Base-by-base conservation (phyloP, 169 alveolate species). In the Eimeria sp. region DNA sequence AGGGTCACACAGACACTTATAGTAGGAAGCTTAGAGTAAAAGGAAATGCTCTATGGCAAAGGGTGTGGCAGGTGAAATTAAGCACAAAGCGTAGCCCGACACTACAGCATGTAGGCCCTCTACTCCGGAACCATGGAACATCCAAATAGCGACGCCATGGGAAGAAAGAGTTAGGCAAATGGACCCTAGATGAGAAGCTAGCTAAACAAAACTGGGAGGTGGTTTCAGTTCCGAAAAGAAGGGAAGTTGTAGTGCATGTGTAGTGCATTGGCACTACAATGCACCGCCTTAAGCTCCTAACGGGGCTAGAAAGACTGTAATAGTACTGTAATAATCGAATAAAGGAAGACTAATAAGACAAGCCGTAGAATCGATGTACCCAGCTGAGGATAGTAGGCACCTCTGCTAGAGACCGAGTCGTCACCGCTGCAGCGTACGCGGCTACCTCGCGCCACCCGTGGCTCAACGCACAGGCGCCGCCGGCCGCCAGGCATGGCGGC, bases 61-160 rank as follows among this genome's bases (percentile, higher is more conserved):
- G 71, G 71, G 71, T 62, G 71, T 20, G 30, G 71, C 71, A 62
- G 71, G 71, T 18, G 71, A 62, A 62, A 62, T 14, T 18, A 62
- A 62, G 71, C 71, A 62, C 71, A 62, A 62, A 62, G 71, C 71
- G 71, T 62, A 62, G 71, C 71, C 9, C n/a, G 71, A 20, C 71
- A 0, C 71, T 62, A 20, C n/a, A 62, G 71, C 71, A 62, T 23
- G n/a, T 18, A 62, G n/a, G 30, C 33, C 30, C 71, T 62, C 71
- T 62, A 62, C 71, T 62, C 71, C 71, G 20, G 71, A 62, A 62
- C 20, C 71, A 62, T 62, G 71, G 71, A 62, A 62, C 71, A 62
- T 62, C 71, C 71, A 0, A 23, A 62, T 62, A 62, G 71, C 23
- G 71, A 62, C 71, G n/a, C n/a, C n/a, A n/a, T n/a, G n/a, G n/a